phyloP scores from a whole-genome alignment of 2,329 filamentous ascomycete species.

The Pseudocercospora ulei region DNA sequence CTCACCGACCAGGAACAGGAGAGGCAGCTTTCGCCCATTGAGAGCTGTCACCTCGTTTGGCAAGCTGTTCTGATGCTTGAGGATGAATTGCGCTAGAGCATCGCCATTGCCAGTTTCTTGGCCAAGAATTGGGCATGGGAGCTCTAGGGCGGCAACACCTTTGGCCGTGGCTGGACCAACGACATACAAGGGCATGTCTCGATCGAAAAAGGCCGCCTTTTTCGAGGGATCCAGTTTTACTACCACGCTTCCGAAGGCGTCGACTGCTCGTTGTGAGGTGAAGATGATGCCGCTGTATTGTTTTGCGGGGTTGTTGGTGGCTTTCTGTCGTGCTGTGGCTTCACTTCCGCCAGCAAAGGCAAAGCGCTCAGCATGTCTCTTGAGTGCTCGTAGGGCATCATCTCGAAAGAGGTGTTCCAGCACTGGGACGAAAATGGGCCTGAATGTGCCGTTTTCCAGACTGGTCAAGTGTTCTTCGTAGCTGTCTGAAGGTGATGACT shows the following conservation, averaged over 20 bases:
- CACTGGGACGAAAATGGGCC: conserved; percentile 64
- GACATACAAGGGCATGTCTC: conserved; percentile 58
- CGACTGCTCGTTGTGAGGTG: conserved; percentile 73
- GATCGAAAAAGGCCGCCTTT: conserved; percentile 36
- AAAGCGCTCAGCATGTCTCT: conserved; percentile 42
- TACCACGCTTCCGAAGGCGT: conserved; percentile 60
- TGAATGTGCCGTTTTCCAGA: conserved; percentile 43
- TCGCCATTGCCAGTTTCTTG: conserved; percentile 79
- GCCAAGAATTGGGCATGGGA: conserved; percentile 56
- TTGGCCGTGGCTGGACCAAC: conserved; percentile 73
- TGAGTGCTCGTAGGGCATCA: conserved; percentile 48
- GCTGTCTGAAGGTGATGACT: conserved; percentile 58
- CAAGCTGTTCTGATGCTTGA: conserved; percentile 58
- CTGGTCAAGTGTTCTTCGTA: conserved; percentile 59
- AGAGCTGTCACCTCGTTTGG: conserved; percentile 27
- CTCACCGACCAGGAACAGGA: conserved; percentile 86
- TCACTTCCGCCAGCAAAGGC: conserved; percentile 34
- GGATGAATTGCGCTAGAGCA: conserved; percentile 64
- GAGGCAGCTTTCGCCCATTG: conserved; percentile 45
- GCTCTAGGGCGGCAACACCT: conserved; percentile 51
- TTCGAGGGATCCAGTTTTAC: conserved; percentile 40
- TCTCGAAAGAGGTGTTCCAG: conserved; percentile 60
- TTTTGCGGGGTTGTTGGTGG: conserved; percentile 32
- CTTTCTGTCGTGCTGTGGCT: conserved; percentile 27
- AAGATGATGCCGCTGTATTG: conserved; percentile 70